These are phyloP conservation scores for Emiliania huxleyi DNA, from an alignment of 78 protist species.

Conservation along the genomic window DNA sequence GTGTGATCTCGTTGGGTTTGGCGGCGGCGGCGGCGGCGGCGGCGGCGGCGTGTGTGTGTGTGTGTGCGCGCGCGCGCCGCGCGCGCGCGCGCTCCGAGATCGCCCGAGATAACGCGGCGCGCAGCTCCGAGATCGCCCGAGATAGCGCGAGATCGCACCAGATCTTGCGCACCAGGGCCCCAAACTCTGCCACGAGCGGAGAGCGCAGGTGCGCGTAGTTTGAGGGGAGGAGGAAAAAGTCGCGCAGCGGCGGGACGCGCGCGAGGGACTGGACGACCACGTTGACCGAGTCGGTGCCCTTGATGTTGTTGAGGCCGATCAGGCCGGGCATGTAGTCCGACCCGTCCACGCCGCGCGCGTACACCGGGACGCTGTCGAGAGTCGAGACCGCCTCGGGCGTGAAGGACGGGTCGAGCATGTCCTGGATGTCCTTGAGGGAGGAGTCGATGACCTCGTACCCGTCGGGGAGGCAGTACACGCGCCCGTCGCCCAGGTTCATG, in stretches of 20 bases:
- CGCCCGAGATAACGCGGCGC: too few relatives aligned
- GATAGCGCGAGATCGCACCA: too few relatives aligned
- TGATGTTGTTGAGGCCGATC: constrained; percentile 92
- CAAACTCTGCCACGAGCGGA: constrained; percentile 50
- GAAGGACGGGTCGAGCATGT: constrained; percentile 57
- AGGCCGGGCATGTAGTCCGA: constrained; percentile 79
- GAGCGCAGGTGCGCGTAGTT: constrained; percentile 21
- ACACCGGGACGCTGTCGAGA: constrained; percentile 31
- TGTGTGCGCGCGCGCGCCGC: too few relatives aligned
- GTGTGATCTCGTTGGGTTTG: too few relatives aligned
- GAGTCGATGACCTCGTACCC: constrained; percentile 90
- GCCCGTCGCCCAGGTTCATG: constrained; percentile 76
- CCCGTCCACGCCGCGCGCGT: constrained; percentile 60
- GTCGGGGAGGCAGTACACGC: constrained; percentile 95
- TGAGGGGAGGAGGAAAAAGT: constrained; percentile 67
- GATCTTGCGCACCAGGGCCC: constrained; percentile 80
- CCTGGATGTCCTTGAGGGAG: constrained; percentile 86
- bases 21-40: too few relatives aligned
- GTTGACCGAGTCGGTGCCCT: constrained; percentile 81
- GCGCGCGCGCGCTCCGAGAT: too few relatives aligned
- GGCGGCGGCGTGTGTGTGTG: too few relatives aligned
- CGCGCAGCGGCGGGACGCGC: constrained; percentile 72
- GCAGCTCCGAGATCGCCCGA: too few relatives aligned
- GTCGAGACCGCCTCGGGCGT: background rate
- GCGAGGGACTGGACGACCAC: constrained; percentile 85